phyloP scores from a whole-genome alignment of 108 stramenopile species.

The Parmales sp. region DNA sequence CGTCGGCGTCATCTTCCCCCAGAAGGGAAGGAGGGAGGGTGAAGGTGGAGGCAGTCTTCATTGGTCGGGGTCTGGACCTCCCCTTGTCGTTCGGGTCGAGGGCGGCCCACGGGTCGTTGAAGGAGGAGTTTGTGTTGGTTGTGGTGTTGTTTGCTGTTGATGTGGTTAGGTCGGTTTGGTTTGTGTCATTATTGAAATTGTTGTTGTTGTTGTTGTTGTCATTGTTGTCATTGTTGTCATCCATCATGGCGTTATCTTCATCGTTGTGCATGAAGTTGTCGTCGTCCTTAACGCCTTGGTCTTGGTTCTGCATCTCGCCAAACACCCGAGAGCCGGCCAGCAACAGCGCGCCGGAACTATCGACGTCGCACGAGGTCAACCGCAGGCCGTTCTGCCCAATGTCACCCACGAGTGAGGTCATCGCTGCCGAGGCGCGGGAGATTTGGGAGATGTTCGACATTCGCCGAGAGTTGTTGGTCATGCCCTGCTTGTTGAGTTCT shows the following conservation, averaged over 20 bases:
- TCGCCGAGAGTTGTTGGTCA: background rate
- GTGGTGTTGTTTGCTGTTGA: background rate
- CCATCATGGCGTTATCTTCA: background rate
- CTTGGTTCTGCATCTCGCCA: background rate
- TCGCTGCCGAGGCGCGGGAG: background rate
- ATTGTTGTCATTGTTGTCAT: background rate
- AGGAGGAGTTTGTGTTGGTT: too few relatives aligned
- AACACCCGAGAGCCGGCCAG: slow-evolving; percentile 17
- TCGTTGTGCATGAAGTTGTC: background rate
- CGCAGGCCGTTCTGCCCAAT: slow-evolving; percentile 24
- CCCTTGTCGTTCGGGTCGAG: background rate
- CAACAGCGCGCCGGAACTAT: slow-evolving; percentile 31
- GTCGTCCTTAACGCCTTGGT: background rate
- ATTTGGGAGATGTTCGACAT: background rate
- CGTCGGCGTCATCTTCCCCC: slow-evolving; percentile 18
- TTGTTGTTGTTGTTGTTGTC: background rate
- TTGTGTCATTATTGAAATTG: too few relatives aligned
- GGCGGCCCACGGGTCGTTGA: background rate
- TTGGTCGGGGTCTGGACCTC: slow-evolving; percentile 32
- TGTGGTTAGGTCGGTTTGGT: background rate
- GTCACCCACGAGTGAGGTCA: background rate
- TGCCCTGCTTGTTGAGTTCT: background rate
- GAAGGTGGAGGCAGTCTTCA: slow-evolving; percentile 60
- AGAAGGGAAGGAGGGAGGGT: slow-evolving; percentile 54
- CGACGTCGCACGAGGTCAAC: slow-evolving; percentile 33